These are phyloP conservation scores for Cladophialophora chaetospira DNA, from an alignment of 2,329 filamentous ascomycete genomes.

Conservation along the genomic window DNA sequence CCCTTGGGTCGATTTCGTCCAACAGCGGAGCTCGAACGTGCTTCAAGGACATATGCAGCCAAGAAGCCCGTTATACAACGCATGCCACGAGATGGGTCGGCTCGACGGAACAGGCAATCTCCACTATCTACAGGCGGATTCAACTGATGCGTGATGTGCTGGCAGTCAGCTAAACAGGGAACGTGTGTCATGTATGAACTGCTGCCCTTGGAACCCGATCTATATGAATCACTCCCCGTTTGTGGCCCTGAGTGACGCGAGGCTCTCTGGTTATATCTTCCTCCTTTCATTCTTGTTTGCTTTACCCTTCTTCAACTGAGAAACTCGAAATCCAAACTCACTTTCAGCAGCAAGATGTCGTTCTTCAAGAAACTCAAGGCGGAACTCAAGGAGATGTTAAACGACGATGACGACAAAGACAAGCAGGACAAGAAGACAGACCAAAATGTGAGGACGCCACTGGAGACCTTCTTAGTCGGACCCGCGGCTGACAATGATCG, in stretches of 20 bases:
- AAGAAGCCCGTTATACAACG: conserved; percentile 3
- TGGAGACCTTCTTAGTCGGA: background rate
- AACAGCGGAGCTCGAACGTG: background rate
- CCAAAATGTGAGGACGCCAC: background rate
- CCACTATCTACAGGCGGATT: background rate
- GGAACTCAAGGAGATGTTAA: conserved; percentile 29
- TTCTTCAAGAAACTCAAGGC: conserved; percentile 28
- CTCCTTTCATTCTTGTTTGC: background rate
- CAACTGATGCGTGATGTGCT: conserved; percentile 2
- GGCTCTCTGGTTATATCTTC: background rate
- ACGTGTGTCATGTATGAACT: conserved; percentile 11
- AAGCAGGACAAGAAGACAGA: conserved; percentile 22
- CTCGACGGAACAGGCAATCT: background rate
- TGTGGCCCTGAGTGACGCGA: too few relatives aligned
- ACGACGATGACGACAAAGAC: conserved; percentile 23
- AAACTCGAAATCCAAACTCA: background rate
- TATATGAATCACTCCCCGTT: too few relatives aligned
- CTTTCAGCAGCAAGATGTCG: conserved; percentile 13
- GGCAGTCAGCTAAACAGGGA: conserved; percentile 4
- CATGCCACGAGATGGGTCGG: background rate
- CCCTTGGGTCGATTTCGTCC: background rate
- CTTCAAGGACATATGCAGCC: conserved; percentile 10
- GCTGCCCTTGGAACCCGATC: background rate
- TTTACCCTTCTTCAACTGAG: too few relatives aligned
- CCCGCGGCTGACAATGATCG: background rate